These are phyloP conservation scores for Linnemannia schmuckeri DNA, from an alignment of 192 early-diverging fungal species.

Conservation along the genomic window DNA sequence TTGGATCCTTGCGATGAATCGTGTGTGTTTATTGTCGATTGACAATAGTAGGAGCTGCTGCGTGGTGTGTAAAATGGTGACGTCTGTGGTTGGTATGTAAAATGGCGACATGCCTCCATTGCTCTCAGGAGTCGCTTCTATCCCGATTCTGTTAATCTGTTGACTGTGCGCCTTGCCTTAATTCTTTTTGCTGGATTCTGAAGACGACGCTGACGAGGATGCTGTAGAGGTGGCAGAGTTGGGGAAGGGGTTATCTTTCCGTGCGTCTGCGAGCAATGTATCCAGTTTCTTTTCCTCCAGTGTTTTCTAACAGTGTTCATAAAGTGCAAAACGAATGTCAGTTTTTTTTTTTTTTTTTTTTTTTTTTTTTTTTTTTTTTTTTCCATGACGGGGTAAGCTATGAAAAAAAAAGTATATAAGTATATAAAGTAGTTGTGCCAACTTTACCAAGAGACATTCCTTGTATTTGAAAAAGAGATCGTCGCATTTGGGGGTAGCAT, in stretches of 20 bases:
- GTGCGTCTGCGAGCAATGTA: conserved; percentile 85
- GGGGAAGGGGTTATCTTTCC: conserved; percentile 79
- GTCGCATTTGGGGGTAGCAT: conserved; percentile 82
- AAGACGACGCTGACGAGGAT: conserved; percentile 10
- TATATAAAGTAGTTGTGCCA: neutral
- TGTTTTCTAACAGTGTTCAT: conserved; percentile 61
- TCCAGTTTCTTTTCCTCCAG: conserved; percentile 89
- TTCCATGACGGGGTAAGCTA: neutral
- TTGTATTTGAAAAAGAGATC: conserved; percentile 87
- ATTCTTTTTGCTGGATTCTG: conserved; percentile 28
- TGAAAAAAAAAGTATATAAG: neutral
- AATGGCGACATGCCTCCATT: neutral
- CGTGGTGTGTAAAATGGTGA: neutral
- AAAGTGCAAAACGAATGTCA: neutral
- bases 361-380: neutral
- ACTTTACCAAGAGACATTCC: conserved; percentile 83
- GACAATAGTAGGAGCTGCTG: neutral
- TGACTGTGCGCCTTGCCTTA: neutral
- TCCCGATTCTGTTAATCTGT: neutral
- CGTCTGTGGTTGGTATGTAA: neutral
- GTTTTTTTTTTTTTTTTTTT: neutral
- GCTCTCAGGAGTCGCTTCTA: neutral
- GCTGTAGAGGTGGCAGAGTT: conserved; percentile 26
- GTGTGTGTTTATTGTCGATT: neutral
- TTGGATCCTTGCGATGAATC: no score